Conservation (phyloP, 805 yeast species). For the Schwanniomyces vanrijiae region DNA sequence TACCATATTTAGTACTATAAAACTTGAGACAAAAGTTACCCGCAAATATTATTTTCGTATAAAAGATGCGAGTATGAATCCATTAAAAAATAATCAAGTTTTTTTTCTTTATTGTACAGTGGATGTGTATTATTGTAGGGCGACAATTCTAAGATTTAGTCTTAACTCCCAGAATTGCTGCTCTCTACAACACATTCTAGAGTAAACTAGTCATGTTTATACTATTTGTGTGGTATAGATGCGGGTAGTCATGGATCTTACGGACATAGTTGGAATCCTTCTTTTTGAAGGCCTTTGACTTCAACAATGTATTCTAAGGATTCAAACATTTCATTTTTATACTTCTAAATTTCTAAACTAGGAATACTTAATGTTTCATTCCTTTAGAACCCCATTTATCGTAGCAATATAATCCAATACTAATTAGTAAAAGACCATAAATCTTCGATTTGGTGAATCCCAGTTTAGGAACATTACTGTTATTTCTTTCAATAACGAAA, state of each 20-base stretch:
- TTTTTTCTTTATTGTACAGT: slow-evolving; percentile 39
- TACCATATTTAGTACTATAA: neutral
- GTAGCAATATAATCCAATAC: slow-evolving; percentile 58
- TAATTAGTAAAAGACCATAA: slow-evolving; percentile 51
- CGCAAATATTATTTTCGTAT: slow-evolving; percentile 1
- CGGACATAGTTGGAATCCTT: slow-evolving; percentile 34
- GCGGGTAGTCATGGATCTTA: slow-evolving; percentile 41
- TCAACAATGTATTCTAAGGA: slow-evolving; percentile 43
- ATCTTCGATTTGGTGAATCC: slow-evolving; percentile 42
- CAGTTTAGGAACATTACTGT: slow-evolving; percentile 11
- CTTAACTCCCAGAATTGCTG: slow-evolving; percentile 34
- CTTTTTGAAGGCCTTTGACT: slow-evolving; percentile 11
- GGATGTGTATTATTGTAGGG: slow-evolving; percentile 55
- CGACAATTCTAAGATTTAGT: slow-evolving; percentile 25
- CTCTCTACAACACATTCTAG: slow-evolving; percentile 54
- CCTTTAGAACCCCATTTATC: slow-evolving; percentile 58
- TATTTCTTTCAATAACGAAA: slow-evolving; percentile 48
- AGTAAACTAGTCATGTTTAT: slow-evolving; percentile 35
- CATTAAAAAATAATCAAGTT: neutral
- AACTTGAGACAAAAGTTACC: slow-evolving; percentile 1
- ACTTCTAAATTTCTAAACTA: neutral
- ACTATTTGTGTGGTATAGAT: neutral
- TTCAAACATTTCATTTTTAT: slow-evolving; percentile 26
- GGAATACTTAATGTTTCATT: slow-evolving; percentile 7
- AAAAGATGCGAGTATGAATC: neutral